Percentiles rank a stretch among this genome's conserved stretches.
Conservation (phyloP, 352 stramenopile genomes). For the Pythium insidiosum region DNA sequence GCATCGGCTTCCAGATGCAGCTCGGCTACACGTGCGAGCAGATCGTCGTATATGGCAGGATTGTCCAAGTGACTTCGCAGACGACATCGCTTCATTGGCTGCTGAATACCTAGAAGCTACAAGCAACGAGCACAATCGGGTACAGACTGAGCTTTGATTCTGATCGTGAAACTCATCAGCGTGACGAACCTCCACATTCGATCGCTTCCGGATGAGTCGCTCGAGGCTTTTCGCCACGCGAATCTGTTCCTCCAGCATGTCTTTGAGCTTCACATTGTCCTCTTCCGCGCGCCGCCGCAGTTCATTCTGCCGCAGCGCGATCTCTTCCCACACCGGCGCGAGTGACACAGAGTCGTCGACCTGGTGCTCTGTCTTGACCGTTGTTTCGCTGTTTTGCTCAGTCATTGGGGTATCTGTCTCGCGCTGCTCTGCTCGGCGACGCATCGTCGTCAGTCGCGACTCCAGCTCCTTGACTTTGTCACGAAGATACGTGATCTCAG, state of each 20-base stretch:
- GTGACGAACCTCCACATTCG: constrained; percentile 6
- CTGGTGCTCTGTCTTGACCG: not conserved
- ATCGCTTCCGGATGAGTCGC: constrained; percentile 4
- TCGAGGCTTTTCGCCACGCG: constrained; percentile 13
- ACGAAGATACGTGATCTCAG: constrained; percentile 8
- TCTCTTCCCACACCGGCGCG: constrained; percentile 26
- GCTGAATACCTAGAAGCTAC: too few species aligned
- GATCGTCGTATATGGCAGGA: too few species aligned
- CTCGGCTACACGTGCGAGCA: too few species aligned
- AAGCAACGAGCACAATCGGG: too few species aligned
- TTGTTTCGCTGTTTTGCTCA: not conserved
- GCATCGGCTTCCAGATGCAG: too few species aligned
- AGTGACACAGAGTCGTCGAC: not conserved
- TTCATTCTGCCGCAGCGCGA: constrained; percentile 26
- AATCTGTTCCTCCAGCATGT: constrained; percentile 28
- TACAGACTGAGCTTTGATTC: too few species aligned
- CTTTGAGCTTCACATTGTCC: constrained; percentile 36
- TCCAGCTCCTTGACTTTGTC: constrained; percentile 4
- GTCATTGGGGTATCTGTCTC: not conserved
- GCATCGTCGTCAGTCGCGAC: not conserved
- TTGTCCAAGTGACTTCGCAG: too few species aligned
- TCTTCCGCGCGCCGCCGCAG: constrained; percentile 31
- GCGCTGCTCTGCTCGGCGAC: not conserved
- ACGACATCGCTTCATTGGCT: too few species aligned
- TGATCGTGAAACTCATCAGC: too few species aligned